phyloP scores from a whole-genome alignment of 1,284 basidiomycete species.

The Ustilago shanxiensis region DNA sequence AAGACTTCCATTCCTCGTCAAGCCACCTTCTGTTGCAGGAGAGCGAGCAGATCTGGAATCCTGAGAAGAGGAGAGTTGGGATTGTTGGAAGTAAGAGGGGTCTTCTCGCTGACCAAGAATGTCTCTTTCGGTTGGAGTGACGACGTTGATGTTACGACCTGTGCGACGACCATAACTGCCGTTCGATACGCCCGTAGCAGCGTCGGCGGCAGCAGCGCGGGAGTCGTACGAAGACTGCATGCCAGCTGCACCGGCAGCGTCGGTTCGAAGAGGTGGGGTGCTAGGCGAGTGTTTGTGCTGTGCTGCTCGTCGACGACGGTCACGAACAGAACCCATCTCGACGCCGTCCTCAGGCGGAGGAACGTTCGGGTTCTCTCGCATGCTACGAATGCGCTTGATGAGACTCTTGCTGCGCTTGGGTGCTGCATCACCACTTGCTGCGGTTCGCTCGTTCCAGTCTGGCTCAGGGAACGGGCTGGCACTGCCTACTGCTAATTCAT shows the following conservation, averaged over 20 bases:
- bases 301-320: conserved; percentile 31
- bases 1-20: conserved; percentile 42
- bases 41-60: conserved; percentile 27
- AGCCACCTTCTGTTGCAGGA: conserved; percentile 19
- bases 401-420: conserved; percentile 63
- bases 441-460: conserved; percentile 39
- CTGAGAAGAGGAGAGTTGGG: conserved; percentile 9
- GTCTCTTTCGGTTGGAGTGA: conserved; percentile 34
- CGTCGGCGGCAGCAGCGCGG: conserved; percentile 40
- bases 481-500: conserved; percentile 42
- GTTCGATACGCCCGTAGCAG: conserved; percentile 20
- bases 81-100: conserved; percentile 29
- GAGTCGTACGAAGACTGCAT: conserved; percentile 20
- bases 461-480: conserved; percentile 61
- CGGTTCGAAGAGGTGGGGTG: conserved; percentile 42
- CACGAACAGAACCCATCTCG: conserved; percentile 44
- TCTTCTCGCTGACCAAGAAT: conserved; percentile 21
- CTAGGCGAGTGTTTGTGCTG: conserved; percentile 57
- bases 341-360: conserved; percentile 55
- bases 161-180: conserved; percentile 39
- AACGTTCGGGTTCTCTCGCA: conserved; percentile 61
- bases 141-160: conserved; percentile 10
- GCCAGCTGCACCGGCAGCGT: conserved; percentile 1
- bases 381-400: conserved; percentile 62
- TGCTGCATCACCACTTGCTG: conserved; percentile 28